These are phyloP conservation scores for Leishmania guyanensis DNA, from an alignment of 208 protist genomes.

Conservation along the genomic window DNA sequence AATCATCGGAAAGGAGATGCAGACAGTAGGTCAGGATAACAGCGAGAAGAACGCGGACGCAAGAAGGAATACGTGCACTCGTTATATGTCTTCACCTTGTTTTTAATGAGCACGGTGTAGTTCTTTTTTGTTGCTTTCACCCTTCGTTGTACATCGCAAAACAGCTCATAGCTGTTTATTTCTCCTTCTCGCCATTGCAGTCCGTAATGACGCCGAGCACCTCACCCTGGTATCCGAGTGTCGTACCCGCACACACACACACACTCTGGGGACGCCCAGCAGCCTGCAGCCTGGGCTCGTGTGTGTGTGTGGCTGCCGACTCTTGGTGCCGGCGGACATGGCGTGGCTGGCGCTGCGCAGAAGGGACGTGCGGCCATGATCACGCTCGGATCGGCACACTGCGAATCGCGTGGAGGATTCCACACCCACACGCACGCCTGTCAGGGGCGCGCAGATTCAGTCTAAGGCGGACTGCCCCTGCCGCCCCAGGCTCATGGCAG, in stretches of 20 bases:
- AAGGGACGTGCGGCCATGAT: neutral
- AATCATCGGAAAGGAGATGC: neutral
- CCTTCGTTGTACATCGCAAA: neutral
- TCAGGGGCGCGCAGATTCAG: too few relatives aligned
- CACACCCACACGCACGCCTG: too few relatives aligned
- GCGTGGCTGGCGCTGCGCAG: neutral
- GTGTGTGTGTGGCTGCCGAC: too few relatives aligned
- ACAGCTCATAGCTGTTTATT: neutral
- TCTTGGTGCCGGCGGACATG: neutral
- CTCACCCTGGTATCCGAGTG: too few relatives aligned
- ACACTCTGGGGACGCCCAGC: too few relatives aligned
- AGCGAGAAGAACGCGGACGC: too few relatives aligned
- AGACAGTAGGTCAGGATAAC: neutral
- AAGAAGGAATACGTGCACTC: neutral
- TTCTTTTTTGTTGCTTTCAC: neutral
- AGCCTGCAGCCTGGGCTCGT: too few relatives aligned
- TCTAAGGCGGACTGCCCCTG: too few relatives aligned
- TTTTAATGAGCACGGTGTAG: neutral
- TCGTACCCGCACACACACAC: too few relatives aligned
- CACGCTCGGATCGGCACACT: neutral
- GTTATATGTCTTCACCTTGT: neutral
- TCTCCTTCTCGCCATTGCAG: neutral
- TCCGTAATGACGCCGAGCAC: too few relatives aligned
- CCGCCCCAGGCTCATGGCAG: too few relatives aligned
- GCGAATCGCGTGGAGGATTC: too few relatives aligned